These are phyloP conservation scores for Pezicula neosporulosa DNA, from an alignment of 2,329 filamentous ascomycete species.

Conservation along the genomic window DNA sequence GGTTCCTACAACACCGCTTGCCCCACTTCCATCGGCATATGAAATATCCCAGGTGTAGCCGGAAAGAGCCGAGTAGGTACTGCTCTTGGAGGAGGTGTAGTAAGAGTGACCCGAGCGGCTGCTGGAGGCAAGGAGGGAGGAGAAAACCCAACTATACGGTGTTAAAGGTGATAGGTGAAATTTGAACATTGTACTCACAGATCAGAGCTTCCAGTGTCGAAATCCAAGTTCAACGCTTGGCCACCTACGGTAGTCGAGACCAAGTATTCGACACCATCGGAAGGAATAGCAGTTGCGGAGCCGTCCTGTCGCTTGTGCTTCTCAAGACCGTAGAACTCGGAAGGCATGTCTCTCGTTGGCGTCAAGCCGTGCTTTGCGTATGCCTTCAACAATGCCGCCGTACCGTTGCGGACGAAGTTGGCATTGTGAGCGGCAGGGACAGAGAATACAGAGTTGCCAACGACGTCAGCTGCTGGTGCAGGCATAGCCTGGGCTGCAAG, in stretches of 20 bases:
- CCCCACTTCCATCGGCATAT: constrained; percentile 33
- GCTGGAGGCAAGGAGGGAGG: constrained; percentile 15
- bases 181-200: constrained; percentile 19
- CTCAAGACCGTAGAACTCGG: constrained; percentile 15
- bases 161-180: background rate
- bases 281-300: constrained; percentile 16
- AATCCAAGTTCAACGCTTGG: constrained; percentile 25
- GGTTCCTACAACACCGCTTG: constrained; percentile 26
- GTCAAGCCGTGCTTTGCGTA: constrained; percentile 27
- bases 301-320: constrained; percentile 28
- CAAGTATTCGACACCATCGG: constrained; percentile 23
- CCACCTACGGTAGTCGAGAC: constrained; percentile 22
- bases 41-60: constrained; percentile 25
- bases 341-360: constrained; percentile 21
- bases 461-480: constrained; percentile 1
- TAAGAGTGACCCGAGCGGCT: constrained; percentile 14
- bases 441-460: constrained; percentile 10
- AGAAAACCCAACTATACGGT: constrained; percentile 26
- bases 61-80: constrained; percentile 19
- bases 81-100: constrained; percentile 20
- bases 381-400: constrained; percentile 25
- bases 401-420: constrained; percentile 25
- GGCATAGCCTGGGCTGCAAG: constrained; percentile 18
- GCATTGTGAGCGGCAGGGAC: constrained; percentile 23
- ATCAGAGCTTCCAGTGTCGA: constrained; percentile 28